A percentile compares a stretch with the other conserved stretches of the same genome.
phyloP scores from a whole-genome alignment of 352 stramenopile species.

The Phytophthora fragariae region DNA sequence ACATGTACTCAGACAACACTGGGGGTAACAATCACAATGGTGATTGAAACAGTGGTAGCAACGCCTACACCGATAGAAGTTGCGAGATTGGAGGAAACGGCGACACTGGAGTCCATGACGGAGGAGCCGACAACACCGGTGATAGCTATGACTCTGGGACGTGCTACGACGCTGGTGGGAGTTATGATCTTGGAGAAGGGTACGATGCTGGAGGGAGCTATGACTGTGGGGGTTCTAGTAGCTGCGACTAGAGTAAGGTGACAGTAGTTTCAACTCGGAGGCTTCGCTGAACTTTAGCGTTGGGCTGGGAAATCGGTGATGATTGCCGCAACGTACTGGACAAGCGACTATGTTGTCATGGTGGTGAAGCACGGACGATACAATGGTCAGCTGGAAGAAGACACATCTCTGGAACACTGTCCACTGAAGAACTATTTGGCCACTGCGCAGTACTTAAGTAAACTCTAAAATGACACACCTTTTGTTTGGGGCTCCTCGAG shows the following conservation, averaged over 20 bases:
- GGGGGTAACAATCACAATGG: background rate
- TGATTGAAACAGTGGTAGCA: background rate
- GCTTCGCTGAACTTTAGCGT: no score
- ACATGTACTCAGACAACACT: background rate
- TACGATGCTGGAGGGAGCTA: background rate
- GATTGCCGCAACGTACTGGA: no score
- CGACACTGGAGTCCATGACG: background rate
- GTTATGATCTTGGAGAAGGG: background rate
- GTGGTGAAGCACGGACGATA: no score
- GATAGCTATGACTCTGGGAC: background rate
- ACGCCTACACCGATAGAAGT: background rate
- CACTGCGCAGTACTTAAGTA: no score
- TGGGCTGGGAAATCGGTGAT: no score
- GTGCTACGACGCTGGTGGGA: background rate
- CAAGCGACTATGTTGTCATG: no score
- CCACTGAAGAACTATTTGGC: no score
- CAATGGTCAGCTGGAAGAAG: no score
- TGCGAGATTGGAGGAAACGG: background rate
- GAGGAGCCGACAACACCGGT: background rate
- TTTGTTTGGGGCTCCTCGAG: no score
- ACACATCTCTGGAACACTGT: no score
- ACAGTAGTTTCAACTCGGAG: no score
- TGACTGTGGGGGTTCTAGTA: background rate
- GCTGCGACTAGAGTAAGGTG: background rate
- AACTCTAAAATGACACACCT: no score